A percentile compares a stretch with the other conserved stretches of the same genome.
Evolutionary conservation across 176 grass and related monocot species (phyloP).

Genomic region (Guadua angustifolia): DNA sequence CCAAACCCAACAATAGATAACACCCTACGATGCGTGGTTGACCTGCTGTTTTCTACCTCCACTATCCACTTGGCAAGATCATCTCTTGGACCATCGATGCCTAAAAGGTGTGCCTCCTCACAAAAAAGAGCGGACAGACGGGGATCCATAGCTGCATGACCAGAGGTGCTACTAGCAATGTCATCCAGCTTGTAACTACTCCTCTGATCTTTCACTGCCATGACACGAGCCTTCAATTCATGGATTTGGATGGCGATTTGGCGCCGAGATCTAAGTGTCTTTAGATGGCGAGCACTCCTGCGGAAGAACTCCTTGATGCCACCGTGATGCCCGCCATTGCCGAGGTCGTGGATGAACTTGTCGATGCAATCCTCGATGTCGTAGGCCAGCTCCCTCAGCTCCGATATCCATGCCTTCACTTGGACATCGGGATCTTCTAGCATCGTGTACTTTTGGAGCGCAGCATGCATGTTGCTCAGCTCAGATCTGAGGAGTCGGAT

Average conservation of each 20-base stretch:
- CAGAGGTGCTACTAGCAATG: background rate
- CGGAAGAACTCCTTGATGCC: conserved; percentile 16
- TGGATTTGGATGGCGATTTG: background rate
- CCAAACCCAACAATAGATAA: conserved; percentile 5
- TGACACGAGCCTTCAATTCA: background rate
- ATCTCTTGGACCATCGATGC: conserved; percentile 8
- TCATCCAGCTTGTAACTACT: conserved; percentile 5
- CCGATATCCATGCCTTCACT: background rate
- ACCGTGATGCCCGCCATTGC: background rate
- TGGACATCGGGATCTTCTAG: background rate
- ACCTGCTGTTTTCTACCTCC: background rate
- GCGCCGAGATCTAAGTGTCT: background rate
- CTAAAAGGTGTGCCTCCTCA: conserved; percentile 3
- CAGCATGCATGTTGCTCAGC: background rate
- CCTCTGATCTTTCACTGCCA: no score
- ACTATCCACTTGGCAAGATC: background rate
- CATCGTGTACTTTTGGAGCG: background rate
- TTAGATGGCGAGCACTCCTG: background rate
- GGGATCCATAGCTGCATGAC: background rate
- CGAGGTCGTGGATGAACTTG: conserved; percentile 6
- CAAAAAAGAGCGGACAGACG: background rate
- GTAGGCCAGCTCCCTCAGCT: background rate
- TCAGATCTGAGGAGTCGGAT: no score
- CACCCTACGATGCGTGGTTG: background rate
- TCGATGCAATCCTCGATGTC: conserved; percentile 8